Evolutionary conservation across 2,329 filamentous ascomycete species (phyloP).

Genomic region (Curvularia eragrostidis): DNA sequence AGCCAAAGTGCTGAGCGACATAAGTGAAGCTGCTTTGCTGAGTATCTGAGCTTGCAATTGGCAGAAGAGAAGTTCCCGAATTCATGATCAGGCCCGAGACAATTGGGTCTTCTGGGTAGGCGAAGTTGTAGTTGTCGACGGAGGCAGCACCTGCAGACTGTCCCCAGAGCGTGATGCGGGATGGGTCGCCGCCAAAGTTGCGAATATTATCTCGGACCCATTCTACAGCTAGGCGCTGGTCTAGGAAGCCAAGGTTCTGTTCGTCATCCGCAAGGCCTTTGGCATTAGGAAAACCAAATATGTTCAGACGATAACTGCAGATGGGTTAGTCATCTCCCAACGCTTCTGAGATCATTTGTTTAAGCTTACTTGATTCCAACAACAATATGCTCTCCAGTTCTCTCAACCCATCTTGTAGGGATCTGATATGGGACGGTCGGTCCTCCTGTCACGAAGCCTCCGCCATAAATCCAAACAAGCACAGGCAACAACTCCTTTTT

Average conservation of each 20-base stretch:
- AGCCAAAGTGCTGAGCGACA: conserved; percentile 48
- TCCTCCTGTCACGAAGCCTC: conserved; percentile 55
- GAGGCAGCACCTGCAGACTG: conserved; percentile 50
- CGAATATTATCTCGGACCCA: conserved; percentile 52
- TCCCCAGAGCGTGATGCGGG: conserved; percentile 50
- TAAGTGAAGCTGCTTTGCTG: conserved; percentile 49
- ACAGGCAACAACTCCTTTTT: conserved; percentile 50
- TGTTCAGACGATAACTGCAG: conserved; percentile 46
- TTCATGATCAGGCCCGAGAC: conserved; percentile 38
- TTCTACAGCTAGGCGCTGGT: conserved; percentile 50
- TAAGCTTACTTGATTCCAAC: conserved; percentile 40
- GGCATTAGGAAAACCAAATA: conserved; percentile 52
- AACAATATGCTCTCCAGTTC: conserved; percentile 47
- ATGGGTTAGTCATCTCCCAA: not conserved
- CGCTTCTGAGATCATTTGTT: conserved; percentile 37
- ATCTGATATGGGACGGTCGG: conserved; percentile 52
- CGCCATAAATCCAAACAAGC: conserved; percentile 57
- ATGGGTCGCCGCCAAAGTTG: conserved; percentile 45
- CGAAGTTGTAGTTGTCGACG: conserved; percentile 59
- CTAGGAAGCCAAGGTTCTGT: conserved; percentile 51
- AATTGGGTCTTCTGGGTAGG: conserved; percentile 58
- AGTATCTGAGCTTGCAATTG: conserved; percentile 23
- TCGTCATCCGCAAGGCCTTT: conserved; percentile 33
- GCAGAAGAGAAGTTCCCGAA: conserved; percentile 30
- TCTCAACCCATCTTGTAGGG: conserved; percentile 38